Evolutionary conservation across 2,329 filamentous ascomycete genomes (phyloP).

Genomic region (Claviceps sorghi): DNA sequence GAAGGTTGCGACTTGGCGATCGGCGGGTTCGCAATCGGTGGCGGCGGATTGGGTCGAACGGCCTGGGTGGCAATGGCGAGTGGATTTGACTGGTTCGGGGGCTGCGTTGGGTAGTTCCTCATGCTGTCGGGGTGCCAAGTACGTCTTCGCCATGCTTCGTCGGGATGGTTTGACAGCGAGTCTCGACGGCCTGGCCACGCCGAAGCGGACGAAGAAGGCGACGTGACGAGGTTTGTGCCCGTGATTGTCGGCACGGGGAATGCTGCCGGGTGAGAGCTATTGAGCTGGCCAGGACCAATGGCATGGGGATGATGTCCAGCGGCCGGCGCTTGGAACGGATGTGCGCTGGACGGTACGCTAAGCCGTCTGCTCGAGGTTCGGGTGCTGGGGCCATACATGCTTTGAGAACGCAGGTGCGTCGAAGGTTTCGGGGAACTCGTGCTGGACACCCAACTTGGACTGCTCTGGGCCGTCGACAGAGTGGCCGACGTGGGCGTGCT

Average conservation of each 20-base stretch:
- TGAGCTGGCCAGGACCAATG: slow-evolving; percentile 36
- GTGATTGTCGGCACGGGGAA: slow-evolving; percentile 30
- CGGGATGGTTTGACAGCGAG: slow-evolving; percentile 44
- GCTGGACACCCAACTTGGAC: slow-evolving; percentile 56
- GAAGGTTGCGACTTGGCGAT: slow-evolving; percentile 38
- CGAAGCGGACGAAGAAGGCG: slow-evolving; percentile 50
- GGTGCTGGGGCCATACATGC: slow-evolving; percentile 51
- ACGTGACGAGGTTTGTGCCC: slow-evolving; percentile 45
- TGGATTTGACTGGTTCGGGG: slow-evolving; percentile 46
- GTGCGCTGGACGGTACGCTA: slow-evolving; percentile 63
- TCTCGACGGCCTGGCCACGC: slow-evolving; percentile 48
- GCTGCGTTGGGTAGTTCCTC: slow-evolving; percentile 43
- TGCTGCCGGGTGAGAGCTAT: slow-evolving; percentile 39
- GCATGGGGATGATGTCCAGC: slow-evolving; percentile 39
- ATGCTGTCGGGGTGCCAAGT: slow-evolving; percentile 85
- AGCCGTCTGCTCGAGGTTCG: slow-evolving; percentile 59
- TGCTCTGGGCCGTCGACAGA: slow-evolving; percentile 62
- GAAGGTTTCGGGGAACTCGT: slow-evolving; percentile 62
- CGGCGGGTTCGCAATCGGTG: slow-evolving; percentile 29
- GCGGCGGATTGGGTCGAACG: slow-evolving; percentile 39
- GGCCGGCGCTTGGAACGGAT: slow-evolving; percentile 58
- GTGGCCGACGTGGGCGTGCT: slow-evolving; percentile 74
- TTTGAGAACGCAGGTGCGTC: slow-evolving; percentile 52
- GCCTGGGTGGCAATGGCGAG: slow-evolving; percentile 61
- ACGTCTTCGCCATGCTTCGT: slow-evolving; percentile 66